phyloP scores from a whole-genome alignment of 2,329 filamentous ascomycete species.

The Penicillium sp. region DNA sequence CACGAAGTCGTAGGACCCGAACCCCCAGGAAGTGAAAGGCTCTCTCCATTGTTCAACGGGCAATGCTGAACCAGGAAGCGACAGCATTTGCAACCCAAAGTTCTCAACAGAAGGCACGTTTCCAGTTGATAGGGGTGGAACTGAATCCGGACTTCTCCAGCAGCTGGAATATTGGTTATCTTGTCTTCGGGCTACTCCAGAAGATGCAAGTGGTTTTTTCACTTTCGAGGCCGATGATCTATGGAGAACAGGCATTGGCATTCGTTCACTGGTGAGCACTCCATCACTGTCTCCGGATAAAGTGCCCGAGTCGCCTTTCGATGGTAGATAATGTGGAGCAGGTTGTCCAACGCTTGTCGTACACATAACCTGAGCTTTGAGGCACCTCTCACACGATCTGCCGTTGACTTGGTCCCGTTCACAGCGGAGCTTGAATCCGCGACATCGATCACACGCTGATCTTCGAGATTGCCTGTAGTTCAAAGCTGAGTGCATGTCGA shows the following conservation, averaged over 20 bases:
- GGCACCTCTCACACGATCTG: conserved; percentile 24
- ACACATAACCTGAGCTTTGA: conserved; percentile 25
- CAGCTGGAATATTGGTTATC: not conserved
- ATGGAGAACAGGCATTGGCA: conserved; percentile 14
- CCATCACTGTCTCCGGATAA: conserved; percentile 2
- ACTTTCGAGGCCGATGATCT: conserved; percentile 10
- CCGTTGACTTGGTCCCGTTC: conserved; percentile 22
- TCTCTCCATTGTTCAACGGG: conserved; percentile 6
- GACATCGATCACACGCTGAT: conserved; percentile 25
- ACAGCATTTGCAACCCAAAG: not conserved
- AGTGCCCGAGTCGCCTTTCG: not conserved
- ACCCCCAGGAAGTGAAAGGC: not conserved
- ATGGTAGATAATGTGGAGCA: conserved; percentile 1
- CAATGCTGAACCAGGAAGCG: not conserved
- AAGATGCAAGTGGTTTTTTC: conserved; percentile 1
- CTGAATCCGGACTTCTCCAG: conserved; percentile 2
- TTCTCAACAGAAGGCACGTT: not conserved
- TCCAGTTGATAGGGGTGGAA: not conserved
- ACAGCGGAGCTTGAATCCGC: conserved; percentile 25
- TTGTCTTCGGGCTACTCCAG: not conserved
- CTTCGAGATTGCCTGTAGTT: conserved; percentile 25
- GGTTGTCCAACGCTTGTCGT: conserved; percentile 21
- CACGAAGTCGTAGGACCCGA: not conserved
- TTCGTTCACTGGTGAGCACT: not conserved
- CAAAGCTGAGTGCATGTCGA: conserved; percentile 15